Evolutionary conservation across 176 grass and related monocot genomes (phyloP).

Genomic region (Aegilops speltoides): DNA sequence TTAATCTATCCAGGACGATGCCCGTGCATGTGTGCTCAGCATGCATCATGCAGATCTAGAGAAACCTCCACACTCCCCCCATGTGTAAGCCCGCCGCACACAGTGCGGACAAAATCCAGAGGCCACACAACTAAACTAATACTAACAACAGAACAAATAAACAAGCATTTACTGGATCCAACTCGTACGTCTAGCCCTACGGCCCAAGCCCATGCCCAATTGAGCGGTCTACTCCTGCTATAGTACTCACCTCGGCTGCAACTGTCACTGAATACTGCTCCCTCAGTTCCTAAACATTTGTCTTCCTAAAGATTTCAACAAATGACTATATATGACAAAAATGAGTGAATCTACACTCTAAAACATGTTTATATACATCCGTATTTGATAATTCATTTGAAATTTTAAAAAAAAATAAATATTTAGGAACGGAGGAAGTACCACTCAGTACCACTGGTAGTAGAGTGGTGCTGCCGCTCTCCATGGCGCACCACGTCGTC

Average conservation of each 20-base stretch:
- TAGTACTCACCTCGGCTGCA: too few relatives aligned
- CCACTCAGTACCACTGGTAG: not conserved
- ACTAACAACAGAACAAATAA: not conserved
- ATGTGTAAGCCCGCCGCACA: conserved; percentile 14
- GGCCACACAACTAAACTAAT: conserved; percentile 31
- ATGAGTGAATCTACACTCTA: too few relatives aligned
- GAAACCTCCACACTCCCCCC: conserved; percentile 1
- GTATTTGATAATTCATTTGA: too few relatives aligned
- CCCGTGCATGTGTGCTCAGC: not conserved
- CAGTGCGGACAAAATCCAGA: conserved; percentile 34
- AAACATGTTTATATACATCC: too few relatives aligned
- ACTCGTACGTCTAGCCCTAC: not conserved
- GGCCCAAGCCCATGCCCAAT: not conserved
- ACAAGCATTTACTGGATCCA: not conserved
- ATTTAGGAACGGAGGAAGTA: too few relatives aligned
- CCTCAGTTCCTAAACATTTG: too few relatives aligned
- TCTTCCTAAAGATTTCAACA: too few relatives aligned
- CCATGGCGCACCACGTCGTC: conserved; percentile 24
- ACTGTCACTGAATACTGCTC: too few relatives aligned
- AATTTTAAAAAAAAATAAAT: too few relatives aligned
- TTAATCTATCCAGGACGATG: conserved; percentile 18
- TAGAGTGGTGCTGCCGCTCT: not conserved
- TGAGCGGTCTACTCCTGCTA: too few relatives aligned
- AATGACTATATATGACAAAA: too few relatives aligned
- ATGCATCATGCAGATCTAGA: conserved; percentile 30